Conservation (phyloP, 1,284 basidiomycete genomes). For the Cryptococcus wingfieldii region DNA sequence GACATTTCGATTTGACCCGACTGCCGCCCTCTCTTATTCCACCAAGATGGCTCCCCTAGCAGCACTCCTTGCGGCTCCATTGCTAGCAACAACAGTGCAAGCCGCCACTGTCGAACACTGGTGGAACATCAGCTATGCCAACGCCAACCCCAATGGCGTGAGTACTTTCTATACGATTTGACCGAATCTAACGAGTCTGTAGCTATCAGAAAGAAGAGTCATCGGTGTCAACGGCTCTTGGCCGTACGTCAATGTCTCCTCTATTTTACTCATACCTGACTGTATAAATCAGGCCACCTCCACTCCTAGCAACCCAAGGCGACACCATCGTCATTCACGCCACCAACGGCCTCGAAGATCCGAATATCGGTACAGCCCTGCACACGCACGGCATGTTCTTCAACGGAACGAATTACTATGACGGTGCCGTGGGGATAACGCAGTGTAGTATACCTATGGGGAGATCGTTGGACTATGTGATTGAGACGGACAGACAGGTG, state of each 20-base stretch:
- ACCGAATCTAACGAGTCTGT: neutral
- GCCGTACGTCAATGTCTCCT: slow-evolving; percentile 62
- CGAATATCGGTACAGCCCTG: slow-evolving; percentile 52
- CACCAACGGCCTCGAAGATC: slow-evolving; percentile 60
- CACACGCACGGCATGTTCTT: slow-evolving; percentile 93
- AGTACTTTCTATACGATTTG: slow-evolving; percentile 9
- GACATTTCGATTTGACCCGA: too few relatives aligned
- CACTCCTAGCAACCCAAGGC: slow-evolving; percentile 64
- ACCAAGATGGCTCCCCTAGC: slow-evolving; percentile 1
- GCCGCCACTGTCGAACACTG: slow-evolving; percentile 46
- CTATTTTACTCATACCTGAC: neutral
- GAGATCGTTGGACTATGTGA: neutral
- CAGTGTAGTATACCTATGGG: slow-evolving; percentile 80
- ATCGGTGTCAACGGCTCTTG: slow-evolving; percentile 85
- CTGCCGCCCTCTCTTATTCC: too few relatives aligned
- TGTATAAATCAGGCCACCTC: slow-evolving; percentile 61
- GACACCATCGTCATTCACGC: slow-evolving; percentile 65
- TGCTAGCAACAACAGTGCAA: slow-evolving; percentile 5
- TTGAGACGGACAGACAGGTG: neutral
- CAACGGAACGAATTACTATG: slow-evolving; percentile 75
- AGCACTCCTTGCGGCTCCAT: slow-evolving; percentile 10
- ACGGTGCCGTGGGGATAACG: slow-evolving; percentile 74
- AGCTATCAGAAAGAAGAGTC: slow-evolving; percentile 58
- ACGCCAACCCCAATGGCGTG: slow-evolving; percentile 50
- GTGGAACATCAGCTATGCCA: slow-evolving; percentile 50